Base-by-base conservation (phyloP, 1,284 basidiomycete genomes). In the Tylopilus orsonianus region DNA sequence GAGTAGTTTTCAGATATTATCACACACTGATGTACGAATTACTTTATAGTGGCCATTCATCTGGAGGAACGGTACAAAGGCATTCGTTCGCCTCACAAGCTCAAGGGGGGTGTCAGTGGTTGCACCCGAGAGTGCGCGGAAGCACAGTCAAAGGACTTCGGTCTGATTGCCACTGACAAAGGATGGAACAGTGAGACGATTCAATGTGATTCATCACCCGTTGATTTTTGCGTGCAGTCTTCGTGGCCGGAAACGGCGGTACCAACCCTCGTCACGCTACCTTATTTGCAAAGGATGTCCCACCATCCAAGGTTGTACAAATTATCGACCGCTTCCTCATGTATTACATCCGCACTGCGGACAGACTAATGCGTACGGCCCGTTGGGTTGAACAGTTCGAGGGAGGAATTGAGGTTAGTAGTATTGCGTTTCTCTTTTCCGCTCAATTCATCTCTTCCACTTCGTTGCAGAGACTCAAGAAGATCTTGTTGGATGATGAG, bases 21-120 rank as follows among this genome's bases (percentile, higher is more conserved):
- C 32, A 14, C 7, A 30, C 33, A 14, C 39, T 56, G 27, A 55
- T 62, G 29, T 19, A 18, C 14, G 19, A 22, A 26, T 8, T 12
- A 19, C 23, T 20, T 42, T 42, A 12, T 40, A 62, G 60, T 90
- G 51, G 87, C 87, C 0, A 77, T 90, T 34, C 74, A 80, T 56
- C 75, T 91, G 2, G 88, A 91, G 66, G 77, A 87, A 50, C 74
- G 87, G 5, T 90, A 90, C 67, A 81, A 82, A 53, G 84, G 85
- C 27, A 75, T 90, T 20, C 77, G 81, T 12, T 78, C 79, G 2
- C 87, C 87, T 13, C 87, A 90, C 69, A 90, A 90, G 67, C 68
- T 86, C 65, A 90, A 90, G 66, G 86, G 86, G 14, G 87, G 87
- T n/a, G 85, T 90, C 2, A 82, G 79, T 30, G 87, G 87, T 13